Evolutionary conservation across 2,329 filamentous ascomycete genomes (phyloP), one percentile per base, ranked within the genome.

Genomic region (Blastomyces gilchristii): DNA sequence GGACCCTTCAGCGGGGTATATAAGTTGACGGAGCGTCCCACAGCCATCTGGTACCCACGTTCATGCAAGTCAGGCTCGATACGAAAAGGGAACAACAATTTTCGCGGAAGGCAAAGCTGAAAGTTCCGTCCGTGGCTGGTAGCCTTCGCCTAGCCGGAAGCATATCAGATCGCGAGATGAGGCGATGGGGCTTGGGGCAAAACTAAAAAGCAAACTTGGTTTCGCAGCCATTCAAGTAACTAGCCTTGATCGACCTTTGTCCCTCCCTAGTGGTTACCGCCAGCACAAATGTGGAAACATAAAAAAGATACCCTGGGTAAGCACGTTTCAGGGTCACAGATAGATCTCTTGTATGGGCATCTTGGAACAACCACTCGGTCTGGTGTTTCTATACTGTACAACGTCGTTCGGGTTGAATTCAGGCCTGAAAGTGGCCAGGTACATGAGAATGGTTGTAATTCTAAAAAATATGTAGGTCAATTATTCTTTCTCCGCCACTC

Each of bases 81-180:
- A 43, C 37, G 39, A 37, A 22, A 60, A 60, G 58, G 50, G 41
- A 61, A 47, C 28, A 61, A 61, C 16, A 45, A 56, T 18, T 53
- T 53, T 43, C n/a, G 28, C 34, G 37, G 50, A 62, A 31, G 49
- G 49, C 50, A 56, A 39, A 62, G 57, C 11, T 22, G 14, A n/a
- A 54, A 61, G 39, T 22, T 41, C 59, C 5, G 49, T 41, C 59
- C 45, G 47, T 14, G n/a, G 50, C 47, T 61, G 45, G 59, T 43
- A 49, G n/a, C 22, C 37, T 37, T 54, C 50, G 39, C n/a, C 37
- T 57, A 57, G 37, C 50, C 50, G 22, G 37, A 57, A 62, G 41
- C 60, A 57, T 56, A 39, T 57, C 50, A 62, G 60, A 62, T 62
- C 60, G 49, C 28, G 25, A 53, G 49, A 52, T 61, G 6, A 31